Evolutionary conservation across 1,284 basidiomycete genomes (phyloP).

Genomic region (Polyporus tsugae): DNA sequence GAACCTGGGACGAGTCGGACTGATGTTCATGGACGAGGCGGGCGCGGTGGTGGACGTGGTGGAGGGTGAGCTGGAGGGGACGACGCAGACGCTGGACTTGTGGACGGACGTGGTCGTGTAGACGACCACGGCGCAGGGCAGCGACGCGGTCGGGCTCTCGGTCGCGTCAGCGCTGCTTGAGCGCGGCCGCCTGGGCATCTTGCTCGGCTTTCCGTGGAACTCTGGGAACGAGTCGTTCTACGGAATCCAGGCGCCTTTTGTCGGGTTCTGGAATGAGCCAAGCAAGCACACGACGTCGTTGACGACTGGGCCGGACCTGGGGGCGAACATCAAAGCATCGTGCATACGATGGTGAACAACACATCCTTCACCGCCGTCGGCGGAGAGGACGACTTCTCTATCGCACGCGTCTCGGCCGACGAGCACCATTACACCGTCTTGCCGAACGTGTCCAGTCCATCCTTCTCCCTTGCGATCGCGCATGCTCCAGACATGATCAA

Average conservation of each 20-base stretch:
- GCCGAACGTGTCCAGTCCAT: constrained; percentile 26
- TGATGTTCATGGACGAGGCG: constrained; percentile 48
- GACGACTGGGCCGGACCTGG: constrained; percentile 28
- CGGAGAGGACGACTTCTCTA: constrained; percentile 48
- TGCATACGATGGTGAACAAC: constrained; percentile 51
- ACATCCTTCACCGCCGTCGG: constrained; percentile 55
- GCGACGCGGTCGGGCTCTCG: constrained; percentile 50
- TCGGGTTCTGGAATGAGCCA: constrained; percentile 58
- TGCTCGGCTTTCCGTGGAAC: constrained; percentile 69
- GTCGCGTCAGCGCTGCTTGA: constrained; percentile 52
- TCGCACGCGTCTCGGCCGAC: constrained; percentile 50
- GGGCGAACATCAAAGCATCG: constrained; percentile 44
- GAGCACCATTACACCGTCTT: constrained; percentile 54
- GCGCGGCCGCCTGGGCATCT: constrained; percentile 52
- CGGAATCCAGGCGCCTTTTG: constrained; percentile 55
- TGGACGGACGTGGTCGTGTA: constrained; percentile 56
- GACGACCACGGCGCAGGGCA: constrained; percentile 50
- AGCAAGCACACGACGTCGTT: constrained; percentile 56
- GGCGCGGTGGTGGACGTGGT: constrained; percentile 46
- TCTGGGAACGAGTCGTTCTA: constrained; percentile 59
- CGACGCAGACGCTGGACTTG: constrained; percentile 56
- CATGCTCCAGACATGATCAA: constrained; percentile 39
- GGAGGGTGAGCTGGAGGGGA: constrained; percentile 48
- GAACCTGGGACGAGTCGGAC: constrained; percentile 59
- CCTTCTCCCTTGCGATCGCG: constrained; percentile 46